phyloP scores from a whole-genome alignment of 2,329 filamentous ascomycete genomes.

The Neofusicoccum ribis region DNA sequence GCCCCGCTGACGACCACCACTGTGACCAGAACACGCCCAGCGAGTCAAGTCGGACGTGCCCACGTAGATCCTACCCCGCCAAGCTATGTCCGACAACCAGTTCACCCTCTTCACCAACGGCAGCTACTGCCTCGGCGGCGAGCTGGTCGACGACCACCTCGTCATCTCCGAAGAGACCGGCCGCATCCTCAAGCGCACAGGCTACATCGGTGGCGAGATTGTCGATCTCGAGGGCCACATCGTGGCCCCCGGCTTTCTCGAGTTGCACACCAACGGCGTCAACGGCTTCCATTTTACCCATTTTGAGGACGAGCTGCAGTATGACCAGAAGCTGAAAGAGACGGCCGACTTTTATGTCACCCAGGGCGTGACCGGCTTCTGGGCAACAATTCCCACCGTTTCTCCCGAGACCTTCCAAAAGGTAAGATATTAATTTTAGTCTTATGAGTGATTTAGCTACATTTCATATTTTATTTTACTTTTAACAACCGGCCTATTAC shows the following conservation, averaged over 20 bases:
- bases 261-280: slow-evolving; percentile 57
- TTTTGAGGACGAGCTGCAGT: slow-evolving; percentile 44
- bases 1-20: background rate
- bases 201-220: slow-evolving; percentile 46
- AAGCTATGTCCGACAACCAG: slow-evolving; percentile 40
- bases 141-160: slow-evolving; percentile 46
- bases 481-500: too few species aligned
- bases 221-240: slow-evolving; percentile 53
- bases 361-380: slow-evolving; percentile 56
- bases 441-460: background rate
- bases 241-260: slow-evolving; percentile 56
- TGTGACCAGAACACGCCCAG: background rate
- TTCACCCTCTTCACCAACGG: slow-evolving; percentile 50
- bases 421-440: slow-evolving; percentile 30
- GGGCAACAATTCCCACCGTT: slow-evolving; percentile 56
- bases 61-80: background rate
- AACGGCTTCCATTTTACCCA: slow-evolving; percentile 58
- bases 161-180: slow-evolving; percentile 49
- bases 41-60: background rate
- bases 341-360: slow-evolving; percentile 52
- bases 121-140: slow-evolving; percentile 45
- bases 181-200: slow-evolving; percentile 43
- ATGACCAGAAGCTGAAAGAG: slow-evolving; percentile 46
- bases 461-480: background rate
- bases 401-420: slow-evolving; percentile 47